Base-by-base conservation (phyloP, 163 green algal species). In the Chlamydomonas reinhardtii region DNA sequence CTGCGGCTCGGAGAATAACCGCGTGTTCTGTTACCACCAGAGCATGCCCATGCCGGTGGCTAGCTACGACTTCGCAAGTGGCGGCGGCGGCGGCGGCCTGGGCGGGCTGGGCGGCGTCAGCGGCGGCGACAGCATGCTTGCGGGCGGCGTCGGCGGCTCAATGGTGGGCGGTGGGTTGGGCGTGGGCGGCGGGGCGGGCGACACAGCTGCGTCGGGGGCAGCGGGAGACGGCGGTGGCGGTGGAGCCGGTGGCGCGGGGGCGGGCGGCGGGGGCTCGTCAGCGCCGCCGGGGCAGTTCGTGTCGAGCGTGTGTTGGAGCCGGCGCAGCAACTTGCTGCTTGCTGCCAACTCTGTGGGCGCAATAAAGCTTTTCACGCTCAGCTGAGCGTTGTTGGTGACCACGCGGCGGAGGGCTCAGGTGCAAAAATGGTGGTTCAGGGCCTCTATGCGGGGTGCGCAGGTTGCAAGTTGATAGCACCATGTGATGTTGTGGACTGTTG, bases 1-100 rank as follows among this genome's bases (percentile, higher is more conserved):
- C 48, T 96, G 93, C 73, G 96, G 96, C 66, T 94, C 86, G 25
- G 96, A 98, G 86, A 94, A 94, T 76, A 95, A 97, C 88, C 86
- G 91, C 2, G 93, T 95, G 39, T 93, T 86, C 68, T 88, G 85
- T 32, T 96, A 96, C 87, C 77, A 94, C 82, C 81, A 56, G 31
- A 43, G 22, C 72, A 37, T 87, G 82, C 82, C 82, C n/a, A 87
- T 87, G 72, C 82, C 82, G 52, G 61, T 82, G 0, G 37, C 82
- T 20, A 71, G n/a, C 14, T 87, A 75, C 72, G 61, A 82, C 72
- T 87, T 87, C 72, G 11, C 19, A 31, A 68, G 48, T 17, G 48
- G 48, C 48, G 48, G 48, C 48, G 48, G 48, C 48, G 48, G 48
- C 14, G 48, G 48, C 9, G 48, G 17, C 35, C 39, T 11, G 73